phyloP scores from a whole-genome alignment of 1,139 yeast genomes.

The Hyphopichia khmerensis region DNA sequence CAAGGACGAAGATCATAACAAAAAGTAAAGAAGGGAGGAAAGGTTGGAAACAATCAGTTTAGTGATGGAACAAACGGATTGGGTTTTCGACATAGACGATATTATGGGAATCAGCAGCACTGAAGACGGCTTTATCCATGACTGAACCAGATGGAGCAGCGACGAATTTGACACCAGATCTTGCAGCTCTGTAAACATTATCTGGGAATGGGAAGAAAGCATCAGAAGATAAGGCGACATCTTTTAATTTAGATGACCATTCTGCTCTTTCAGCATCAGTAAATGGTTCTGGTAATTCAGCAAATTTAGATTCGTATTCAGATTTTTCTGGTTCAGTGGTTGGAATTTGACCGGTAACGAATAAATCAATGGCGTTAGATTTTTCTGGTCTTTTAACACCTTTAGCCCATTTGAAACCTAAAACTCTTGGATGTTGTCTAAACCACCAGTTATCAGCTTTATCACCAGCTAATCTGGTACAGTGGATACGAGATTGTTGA shows the following conservation, averaged over 20 bases:
- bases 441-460: slow-evolving; percentile 99
- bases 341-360: slow-evolving; percentile 89
- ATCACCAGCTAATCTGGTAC: slow-evolving; percentile 98
- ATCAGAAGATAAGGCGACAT: slow-evolving; percentile 92
- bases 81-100: slow-evolving; percentile 93
- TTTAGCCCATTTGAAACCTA: slow-evolving; percentile 94
- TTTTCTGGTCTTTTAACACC: slow-evolving; percentile 98
- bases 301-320: slow-evolving; percentile 90
- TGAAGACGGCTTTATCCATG: slow-evolving; percentile 94
- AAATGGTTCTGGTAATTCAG: slow-evolving; percentile 76
- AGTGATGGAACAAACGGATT: slow-evolving; percentile 97
- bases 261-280: slow-evolving; percentile 81
- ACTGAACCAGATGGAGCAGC: slow-evolving; percentile 98
- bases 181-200: slow-evolving; percentile 94
- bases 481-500: slow-evolving; percentile 98
- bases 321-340: slow-evolving; percentile 87
- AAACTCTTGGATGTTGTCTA: slow-evolving; percentile 94
- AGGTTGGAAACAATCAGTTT: slow-evolving; percentile 10
- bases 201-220: slow-evolving; percentile 99
- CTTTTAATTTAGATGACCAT: slow-evolving; percentile 76
- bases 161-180: slow-evolving; percentile 91
- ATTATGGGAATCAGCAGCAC: slow-evolving; percentile 88
- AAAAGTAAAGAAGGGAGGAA: background rate
- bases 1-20: background rate
- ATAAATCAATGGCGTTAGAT: slow-evolving; percentile 95